Percentiles rank a stretch among this genome's conserved stretches.
Conservation (phyloP, 2,329 filamentous ascomycete species). For the Trichoderma sp. region DNA sequence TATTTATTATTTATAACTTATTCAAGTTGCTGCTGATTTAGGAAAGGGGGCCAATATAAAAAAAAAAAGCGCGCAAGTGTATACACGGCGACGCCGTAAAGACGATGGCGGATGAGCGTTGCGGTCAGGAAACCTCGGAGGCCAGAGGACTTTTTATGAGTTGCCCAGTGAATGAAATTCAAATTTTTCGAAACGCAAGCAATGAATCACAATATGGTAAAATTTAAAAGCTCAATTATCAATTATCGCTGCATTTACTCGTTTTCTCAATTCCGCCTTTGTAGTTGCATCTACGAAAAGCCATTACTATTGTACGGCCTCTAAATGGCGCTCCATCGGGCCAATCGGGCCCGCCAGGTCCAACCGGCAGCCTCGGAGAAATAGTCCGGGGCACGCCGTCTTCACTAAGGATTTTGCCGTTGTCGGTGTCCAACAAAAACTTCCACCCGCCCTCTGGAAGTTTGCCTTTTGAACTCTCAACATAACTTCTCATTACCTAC, state of each 20-base stretch:
- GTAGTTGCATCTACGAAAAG: background rate
- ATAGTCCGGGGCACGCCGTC: slow-evolving; percentile 18
- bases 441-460: slow-evolving; percentile 5
- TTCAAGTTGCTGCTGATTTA: background rate
- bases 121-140: background rate
- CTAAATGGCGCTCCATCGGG: slow-evolving; percentile 3
- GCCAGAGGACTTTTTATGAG: background rate
- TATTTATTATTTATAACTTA: background rate
- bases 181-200: background rate
- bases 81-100: background rate
- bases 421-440: slow-evolving; percentile 16
- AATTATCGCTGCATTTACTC: background rate
- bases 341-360: slow-evolving; percentile 4
- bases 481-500: background rate
- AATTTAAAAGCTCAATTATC: background rate
- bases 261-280: background rate
- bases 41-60: background rate
- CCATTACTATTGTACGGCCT: background rate
- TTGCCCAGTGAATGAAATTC: background rate
- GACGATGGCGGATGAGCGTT: background rate
- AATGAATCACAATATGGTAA: background rate
- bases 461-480: background rate
- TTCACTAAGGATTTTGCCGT: slow-evolving; percentile 12
- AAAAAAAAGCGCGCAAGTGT: background rate
- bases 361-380: slow-evolving; percentile 21